Percentiles rank a stretch among this genome's conserved stretches.
Conservation (phyloP, 2,329 filamentous ascomycete genomes). For the Fusarium temperatum region DNA sequence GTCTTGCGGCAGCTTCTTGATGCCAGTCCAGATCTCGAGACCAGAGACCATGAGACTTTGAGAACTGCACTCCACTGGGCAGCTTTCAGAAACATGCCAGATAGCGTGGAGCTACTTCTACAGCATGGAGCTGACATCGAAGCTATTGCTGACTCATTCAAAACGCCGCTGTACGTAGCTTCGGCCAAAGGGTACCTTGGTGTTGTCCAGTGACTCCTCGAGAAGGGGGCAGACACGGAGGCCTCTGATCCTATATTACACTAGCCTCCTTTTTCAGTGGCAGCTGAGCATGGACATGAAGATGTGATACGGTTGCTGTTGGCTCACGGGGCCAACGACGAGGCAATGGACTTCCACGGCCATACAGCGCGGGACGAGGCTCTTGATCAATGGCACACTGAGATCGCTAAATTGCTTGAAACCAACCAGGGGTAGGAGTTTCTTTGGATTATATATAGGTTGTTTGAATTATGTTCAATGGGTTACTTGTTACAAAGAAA, state of each 20-base stretch:
- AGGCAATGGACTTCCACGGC: fast-evolving
- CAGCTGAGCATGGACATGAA: background rate
- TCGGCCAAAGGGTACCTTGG: fast-evolving
- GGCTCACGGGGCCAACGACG: background rate
- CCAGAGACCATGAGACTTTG: fast-evolving
- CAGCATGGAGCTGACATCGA: background rate
- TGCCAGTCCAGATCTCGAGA: background rate
- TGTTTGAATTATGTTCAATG: background rate
- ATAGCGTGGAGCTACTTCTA: background rate
- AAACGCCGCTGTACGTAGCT: background rate
- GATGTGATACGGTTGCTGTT: background rate
- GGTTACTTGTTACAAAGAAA: background rate
- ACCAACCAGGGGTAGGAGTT: background rate
- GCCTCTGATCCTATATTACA: background rate
- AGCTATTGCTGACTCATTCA: too few relatives aligned
- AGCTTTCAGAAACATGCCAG: background rate
- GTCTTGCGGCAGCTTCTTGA: too few relatives aligned
- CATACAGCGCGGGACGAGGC: background rate
- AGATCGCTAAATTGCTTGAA: background rate
- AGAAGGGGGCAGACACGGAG: background rate
- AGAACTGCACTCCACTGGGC: background rate
- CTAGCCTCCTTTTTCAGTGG: background rate
- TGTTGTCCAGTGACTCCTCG: background rate
- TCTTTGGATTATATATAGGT: background rate
- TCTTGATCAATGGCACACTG: too few relatives aligned